phyloP scores from a whole-genome alignment of 1,284 basidiomycete genomes.

The Trametes hirsuta region DNA sequence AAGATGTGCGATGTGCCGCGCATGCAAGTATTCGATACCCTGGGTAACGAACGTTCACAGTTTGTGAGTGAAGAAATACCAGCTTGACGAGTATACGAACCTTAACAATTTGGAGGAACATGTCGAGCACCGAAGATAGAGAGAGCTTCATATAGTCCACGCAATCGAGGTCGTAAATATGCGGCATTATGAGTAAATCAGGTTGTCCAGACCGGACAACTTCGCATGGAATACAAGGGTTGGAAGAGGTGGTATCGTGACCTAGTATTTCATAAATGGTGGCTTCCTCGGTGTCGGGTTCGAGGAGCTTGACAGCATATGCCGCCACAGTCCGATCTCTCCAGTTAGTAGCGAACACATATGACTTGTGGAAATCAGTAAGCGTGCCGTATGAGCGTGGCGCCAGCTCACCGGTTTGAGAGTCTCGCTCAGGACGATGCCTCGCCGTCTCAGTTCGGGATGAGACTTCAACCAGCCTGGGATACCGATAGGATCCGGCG shows the following conservation, averaged over 20 bases:
- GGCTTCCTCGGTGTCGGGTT: background rate
- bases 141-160: background rate
- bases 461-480: background rate
- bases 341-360: background rate
- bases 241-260: background rate
- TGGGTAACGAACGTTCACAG: too few relatives aligned
- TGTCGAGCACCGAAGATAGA: background rate
- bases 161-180: background rate
- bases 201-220: background rate
- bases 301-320: background rate
- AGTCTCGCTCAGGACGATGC: background rate
- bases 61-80: too few relatives aligned
- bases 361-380: background rate
- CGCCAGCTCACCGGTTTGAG: background rate
- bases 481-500: background rate
- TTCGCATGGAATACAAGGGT: background rate
- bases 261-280: background rate
- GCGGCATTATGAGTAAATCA: background rate
- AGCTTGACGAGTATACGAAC: background rate
- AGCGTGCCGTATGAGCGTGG: background rate
- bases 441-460: background rate
- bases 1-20: background rate
- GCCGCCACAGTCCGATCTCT: background rate
- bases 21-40: background rate
- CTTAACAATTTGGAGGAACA: background rate